A percentile compares a stretch with the other conserved stretches of the same genome.
Evolutionary conservation across 371 early-diverging fungal species (phyloP).

Genomic region (Mucor mucedo): DNA sequence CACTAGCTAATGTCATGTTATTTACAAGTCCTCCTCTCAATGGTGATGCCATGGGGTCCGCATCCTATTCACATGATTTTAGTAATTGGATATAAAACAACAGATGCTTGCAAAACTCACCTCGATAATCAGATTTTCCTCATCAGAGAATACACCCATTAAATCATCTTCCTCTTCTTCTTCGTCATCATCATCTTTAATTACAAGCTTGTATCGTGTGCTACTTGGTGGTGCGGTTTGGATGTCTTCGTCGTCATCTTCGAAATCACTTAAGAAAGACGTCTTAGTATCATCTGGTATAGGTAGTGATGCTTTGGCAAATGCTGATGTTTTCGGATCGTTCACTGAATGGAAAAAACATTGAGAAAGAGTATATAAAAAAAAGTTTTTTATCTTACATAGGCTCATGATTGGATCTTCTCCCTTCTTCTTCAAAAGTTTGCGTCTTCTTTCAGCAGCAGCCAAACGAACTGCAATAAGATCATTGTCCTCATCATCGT

Average conservation of each 20-base stretch:
- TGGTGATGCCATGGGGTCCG: constrained; percentile 15
- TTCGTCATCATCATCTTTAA: constrained; percentile 26
- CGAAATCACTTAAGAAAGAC: constrained; percentile 33
- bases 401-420: constrained; percentile 39
- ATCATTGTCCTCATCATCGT: constrained; percentile 48
- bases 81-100: no score
- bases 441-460: constrained; percentile 42
- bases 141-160: constrained; percentile 15
- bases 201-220: neutral
- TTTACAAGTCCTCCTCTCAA: constrained; percentile 8
- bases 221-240: constrained; percentile 16
- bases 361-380: neutral
- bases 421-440: constrained; percentile 27
- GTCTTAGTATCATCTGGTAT: constrained; percentile 28
- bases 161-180: constrained; percentile 21
- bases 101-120: neutral
- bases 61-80: constrained; percentile 1
- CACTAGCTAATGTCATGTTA: constrained; percentile 17
- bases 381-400: constrained; percentile 24
- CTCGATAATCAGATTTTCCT: constrained; percentile 17
- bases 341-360: constrained; percentile 19
- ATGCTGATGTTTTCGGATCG: constrained; percentile 52
- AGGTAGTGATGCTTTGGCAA: constrained; percentile 48
- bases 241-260: constrained; percentile 29
- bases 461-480: constrained; percentile 41